These are phyloP conservation scores for Talaromyces sp. DNA, from an alignment of 2,329 filamentous ascomycete genomes.

Conservation along the genomic window DNA sequence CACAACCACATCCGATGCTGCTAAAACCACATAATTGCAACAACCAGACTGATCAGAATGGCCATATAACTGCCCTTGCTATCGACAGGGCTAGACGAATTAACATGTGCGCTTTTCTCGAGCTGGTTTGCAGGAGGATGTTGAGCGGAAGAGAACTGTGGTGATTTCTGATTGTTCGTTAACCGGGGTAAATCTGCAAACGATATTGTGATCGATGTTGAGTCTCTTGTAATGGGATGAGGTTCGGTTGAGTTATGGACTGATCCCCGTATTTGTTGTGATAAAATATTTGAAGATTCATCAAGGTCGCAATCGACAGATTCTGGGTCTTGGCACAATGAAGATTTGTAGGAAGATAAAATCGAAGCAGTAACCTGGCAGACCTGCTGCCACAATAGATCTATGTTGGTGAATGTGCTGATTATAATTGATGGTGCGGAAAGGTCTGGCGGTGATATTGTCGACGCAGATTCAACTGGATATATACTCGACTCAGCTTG, in stretches of 20 bases:
- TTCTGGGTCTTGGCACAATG: not conserved
- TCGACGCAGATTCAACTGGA: not conserved
- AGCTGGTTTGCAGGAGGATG: not conserved
- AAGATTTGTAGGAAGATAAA: not conserved
- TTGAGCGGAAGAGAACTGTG: not conserved
- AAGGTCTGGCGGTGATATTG: not conserved
- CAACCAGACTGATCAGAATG: conserved; percentile 13
- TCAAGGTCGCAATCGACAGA: too few relatives aligned
- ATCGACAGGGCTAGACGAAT: conserved; percentile 10
- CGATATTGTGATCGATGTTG: conserved; percentile 5
- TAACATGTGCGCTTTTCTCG: not conserved
- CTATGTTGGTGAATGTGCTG: conserved; percentile 3
- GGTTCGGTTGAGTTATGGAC: not conserved
- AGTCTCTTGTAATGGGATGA: not conserved
- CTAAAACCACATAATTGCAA: conserved; percentile 15
- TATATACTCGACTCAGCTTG: not conserved
- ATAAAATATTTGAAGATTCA: not conserved
- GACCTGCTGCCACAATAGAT: conserved; percentile 13
- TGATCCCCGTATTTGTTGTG: not conserved
- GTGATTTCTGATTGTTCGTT: not conserved
- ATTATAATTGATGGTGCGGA: not conserved
- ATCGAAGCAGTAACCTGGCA: conserved; percentile 3
- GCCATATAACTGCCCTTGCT: conserved; percentile 13
- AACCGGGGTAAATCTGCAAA: not conserved
- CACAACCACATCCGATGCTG: not conserved